Conservation (phyloP, 169 alveolate species). For the Sarcocystis neurona region DNA sequence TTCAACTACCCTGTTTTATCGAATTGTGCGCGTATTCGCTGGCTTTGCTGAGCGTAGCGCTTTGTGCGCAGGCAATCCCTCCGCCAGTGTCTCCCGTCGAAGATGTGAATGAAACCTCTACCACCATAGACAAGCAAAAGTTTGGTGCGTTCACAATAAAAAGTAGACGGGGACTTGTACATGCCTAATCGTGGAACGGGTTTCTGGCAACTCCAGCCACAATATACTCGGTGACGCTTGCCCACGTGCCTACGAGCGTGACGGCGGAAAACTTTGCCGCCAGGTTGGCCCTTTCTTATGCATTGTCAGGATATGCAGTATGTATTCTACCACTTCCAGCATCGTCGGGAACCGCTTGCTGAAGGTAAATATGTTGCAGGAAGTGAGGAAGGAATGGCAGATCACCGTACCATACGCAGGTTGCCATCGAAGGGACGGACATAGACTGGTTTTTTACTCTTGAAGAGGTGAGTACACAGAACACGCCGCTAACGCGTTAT, state of each 20-base stretch:
- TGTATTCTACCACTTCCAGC: neutral
- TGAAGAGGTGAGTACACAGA: neutral
- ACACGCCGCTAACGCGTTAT: neutral
- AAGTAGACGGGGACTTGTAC: too few relatives aligned
- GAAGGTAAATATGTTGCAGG: conserved; percentile 11
- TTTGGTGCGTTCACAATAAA: too few relatives aligned
- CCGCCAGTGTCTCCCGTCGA: conserved; percentile 21
- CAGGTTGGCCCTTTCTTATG: neutral
- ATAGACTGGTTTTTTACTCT: conserved; percentile 17
- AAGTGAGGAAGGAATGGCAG: too few relatives aligned
- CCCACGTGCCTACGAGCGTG: conserved; percentile 17
- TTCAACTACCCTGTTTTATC: too few relatives aligned
- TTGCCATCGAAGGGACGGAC: conserved; percentile 12
- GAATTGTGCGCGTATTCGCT: too few relatives aligned
- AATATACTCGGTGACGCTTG: conserved; percentile 25
- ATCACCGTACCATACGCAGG: too few relatives aligned
- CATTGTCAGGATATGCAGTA: neutral
- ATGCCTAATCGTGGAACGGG: too few relatives aligned
- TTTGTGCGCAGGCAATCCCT: neutral
- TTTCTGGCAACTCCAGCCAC: neutral
- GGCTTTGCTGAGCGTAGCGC: neutral
- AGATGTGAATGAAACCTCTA: neutral
- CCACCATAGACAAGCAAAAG: neutral
- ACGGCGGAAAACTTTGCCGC: conserved; percentile 25
- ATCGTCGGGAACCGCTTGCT: conserved; percentile 23